Evolutionary conservation across 1,284 basidiomycete genomes (phyloP).

Genomic region (Leccinum subrobustum): DNA sequence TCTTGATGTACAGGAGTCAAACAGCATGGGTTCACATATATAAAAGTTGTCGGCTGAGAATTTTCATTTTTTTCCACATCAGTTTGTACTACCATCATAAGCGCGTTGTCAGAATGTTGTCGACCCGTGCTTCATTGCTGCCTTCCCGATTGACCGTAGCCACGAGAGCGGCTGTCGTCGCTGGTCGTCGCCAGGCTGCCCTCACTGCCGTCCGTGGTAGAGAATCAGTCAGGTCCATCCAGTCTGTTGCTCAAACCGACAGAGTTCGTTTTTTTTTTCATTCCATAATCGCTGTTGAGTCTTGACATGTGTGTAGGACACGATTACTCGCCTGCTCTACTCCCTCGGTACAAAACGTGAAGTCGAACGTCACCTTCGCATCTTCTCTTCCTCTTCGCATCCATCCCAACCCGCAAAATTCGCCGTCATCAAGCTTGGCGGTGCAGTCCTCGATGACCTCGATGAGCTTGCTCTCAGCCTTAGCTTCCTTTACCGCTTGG

Average conservation of each 20-base stretch:
- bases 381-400: conserved; percentile 89
- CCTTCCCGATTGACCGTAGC: conserved; percentile 22
- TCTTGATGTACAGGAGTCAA: conserved; percentile 16
- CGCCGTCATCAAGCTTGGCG: conserved; percentile 93
- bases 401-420: conserved; percentile 85
- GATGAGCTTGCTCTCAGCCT: conserved; percentile 91
- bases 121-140: conserved; percentile 22
- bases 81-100: conserved; percentile 8
- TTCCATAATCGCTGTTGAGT: not conserved
- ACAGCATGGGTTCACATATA: conserved; percentile 22
- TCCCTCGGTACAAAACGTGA: conserved; percentile 94
- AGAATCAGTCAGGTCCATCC: conserved; percentile 26
- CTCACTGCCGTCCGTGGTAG: conserved; percentile 41
- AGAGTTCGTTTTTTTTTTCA: conserved; percentile 25
- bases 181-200: conserved; percentile 48
- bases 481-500: conserved; percentile 92
- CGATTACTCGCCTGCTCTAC: conserved; percentile 90
- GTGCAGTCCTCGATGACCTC: conserved; percentile 87
- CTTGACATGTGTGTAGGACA: conserved; percentile 59
- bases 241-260: conserved; percentile 36
- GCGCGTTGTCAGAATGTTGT: conserved; percentile 23
- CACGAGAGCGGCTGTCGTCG: conserved; percentile 39
- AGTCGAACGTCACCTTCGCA: conserved; percentile 93
- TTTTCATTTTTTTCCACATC: not conserved
- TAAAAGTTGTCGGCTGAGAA: conserved; percentile 6